Conservation (phyloP, 306 rosid species). For the Vigna mungo region DNA sequence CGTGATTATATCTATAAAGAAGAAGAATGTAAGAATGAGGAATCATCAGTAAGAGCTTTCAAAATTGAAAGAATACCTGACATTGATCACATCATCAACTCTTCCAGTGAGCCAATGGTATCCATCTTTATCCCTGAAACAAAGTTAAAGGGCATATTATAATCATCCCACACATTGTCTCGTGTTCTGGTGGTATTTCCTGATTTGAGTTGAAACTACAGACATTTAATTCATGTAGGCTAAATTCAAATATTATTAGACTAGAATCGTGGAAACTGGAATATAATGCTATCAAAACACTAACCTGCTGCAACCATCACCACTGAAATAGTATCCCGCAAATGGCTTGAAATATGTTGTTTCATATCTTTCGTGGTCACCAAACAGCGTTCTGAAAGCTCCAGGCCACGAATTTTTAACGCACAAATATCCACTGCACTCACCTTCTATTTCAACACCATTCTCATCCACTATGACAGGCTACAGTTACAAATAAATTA, state of each 20-base stretch:
- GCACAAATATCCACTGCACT: slow-evolving; percentile 94
- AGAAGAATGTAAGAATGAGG: slow-evolving; percentile 3
- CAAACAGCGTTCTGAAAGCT: slow-evolving; percentile 94
- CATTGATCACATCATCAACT: slow-evolving; percentile 98
- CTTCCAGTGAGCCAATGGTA: slow-evolving; percentile 99
- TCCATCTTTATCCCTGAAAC: slow-evolving; percentile 96
- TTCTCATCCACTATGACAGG: slow-evolving; percentile 94
- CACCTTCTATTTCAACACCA: slow-evolving; percentile 92
- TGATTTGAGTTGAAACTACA: slow-evolving; percentile 8
- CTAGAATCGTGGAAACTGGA: slow-evolving; percentile 11
- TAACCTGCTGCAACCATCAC: slow-evolving; percentile 97
- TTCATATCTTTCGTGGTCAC: slow-evolving; percentile 98
- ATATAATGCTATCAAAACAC: slow-evolving; percentile 36
- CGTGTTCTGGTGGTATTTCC: slow-evolving; percentile 6
- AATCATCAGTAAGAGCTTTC: slow-evolving; percentile 3
- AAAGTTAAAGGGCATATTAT: slow-evolving; percentile 46
- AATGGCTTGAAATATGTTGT: slow-evolving; percentile 97
- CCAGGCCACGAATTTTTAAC: slow-evolving; percentile 95
- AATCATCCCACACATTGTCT: slow-evolving; percentile 33
- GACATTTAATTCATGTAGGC: slow-evolving; percentile 15
- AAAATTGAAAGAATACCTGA: slow-evolving; percentile 65
- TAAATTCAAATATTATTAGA: slow-evolving; percentile 5
- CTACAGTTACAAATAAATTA: slow-evolving; percentile 53
- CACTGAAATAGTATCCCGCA: slow-evolving; percentile 92
- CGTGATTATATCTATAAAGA: slow-evolving; percentile 25